These are phyloP conservation scores for Russula virescens DNA, from an alignment of 768 basidiomycete species.

Conservation along the genomic window DNA sequence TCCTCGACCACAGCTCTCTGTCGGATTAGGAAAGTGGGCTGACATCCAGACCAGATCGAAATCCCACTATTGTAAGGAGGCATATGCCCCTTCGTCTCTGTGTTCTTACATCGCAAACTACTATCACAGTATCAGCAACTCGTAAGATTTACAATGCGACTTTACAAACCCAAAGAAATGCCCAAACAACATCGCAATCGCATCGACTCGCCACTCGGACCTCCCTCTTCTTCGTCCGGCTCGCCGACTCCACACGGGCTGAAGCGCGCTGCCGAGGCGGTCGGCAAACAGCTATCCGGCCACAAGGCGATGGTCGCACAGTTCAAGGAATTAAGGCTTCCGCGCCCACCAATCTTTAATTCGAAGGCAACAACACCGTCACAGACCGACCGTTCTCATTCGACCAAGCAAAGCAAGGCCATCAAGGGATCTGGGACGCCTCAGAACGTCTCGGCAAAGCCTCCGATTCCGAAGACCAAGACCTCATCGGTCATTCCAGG, in stretches of 20 bases:
- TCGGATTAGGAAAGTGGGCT: no score
- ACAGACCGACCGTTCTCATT: background rate
- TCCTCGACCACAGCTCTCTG: no score
- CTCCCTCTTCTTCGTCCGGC: background rate
- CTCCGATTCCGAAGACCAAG: background rate
- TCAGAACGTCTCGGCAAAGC: background rate
- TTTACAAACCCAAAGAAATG: constrained; percentile 10
- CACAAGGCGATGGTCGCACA: constrained; percentile 18
- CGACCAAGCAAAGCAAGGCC: background rate
- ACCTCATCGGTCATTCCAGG: background rate
- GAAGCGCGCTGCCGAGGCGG: constrained; percentile 13
- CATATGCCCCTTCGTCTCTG: background rate
- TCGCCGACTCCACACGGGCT: background rate
- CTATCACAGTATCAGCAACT: constrained; percentile 13
- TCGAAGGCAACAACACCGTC: background rate
- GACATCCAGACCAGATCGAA: background rate
- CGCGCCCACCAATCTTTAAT: constrained; percentile 9
- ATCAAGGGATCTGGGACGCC: background rate
- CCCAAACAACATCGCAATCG: background rate
- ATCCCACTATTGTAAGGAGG: background rate
- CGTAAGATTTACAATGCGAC: constrained; percentile 21
- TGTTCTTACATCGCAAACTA: constrained; percentile 15
- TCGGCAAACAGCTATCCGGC: constrained; percentile 10
- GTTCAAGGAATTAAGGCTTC: constrained; percentile 11
- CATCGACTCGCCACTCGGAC: background rate